phyloP scores from a whole-genome alignment of 2,329 filamentous ascomycete species.

The Ilyonectria destructans region DNA sequence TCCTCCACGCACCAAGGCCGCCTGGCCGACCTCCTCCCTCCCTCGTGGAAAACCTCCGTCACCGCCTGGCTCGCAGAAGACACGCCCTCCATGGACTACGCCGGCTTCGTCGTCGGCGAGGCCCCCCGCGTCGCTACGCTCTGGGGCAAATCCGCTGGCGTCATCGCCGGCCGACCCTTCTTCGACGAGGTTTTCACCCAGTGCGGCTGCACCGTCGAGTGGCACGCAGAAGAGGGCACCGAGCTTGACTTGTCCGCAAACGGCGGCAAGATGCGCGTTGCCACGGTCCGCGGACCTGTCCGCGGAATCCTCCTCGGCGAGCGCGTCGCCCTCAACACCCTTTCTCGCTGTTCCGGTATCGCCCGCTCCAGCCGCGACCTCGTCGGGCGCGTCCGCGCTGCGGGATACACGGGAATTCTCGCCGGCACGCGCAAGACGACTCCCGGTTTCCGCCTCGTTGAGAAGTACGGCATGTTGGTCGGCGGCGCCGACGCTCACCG shows the following conservation, averaged over 20 bases:
- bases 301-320: conserved; percentile 89
- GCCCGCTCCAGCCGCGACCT: conserved; percentile 78
- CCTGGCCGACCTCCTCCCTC: conserved; percentile 82
- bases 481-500: conserved; percentile 94
- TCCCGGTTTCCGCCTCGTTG: conserved; percentile 93
- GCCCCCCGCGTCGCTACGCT: conserved; percentile 75
- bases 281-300: conserved; percentile 89
- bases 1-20: conserved; percentile 56
- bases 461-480: conserved; percentile 98
- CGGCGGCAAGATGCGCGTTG: conserved; percentile 73
- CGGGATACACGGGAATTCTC: conserved; percentile 87
- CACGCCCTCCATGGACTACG: conserved; percentile 96
- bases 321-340: conserved; percentile 90
- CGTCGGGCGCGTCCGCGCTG: conserved; percentile 70
- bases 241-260: conserved; percentile 72
- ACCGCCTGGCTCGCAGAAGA: conserved; percentile 94
- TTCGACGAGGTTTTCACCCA: conserved; percentile 95
- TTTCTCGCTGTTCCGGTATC: conserved; percentile 92
- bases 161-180: conserved; percentile 94
- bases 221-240: conserved; percentile 85
- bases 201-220: conserved; percentile 91
- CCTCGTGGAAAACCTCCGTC: conserved; percentile 86
- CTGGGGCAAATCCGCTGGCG: conserved; percentile 80
- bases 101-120: conserved; percentile 94
- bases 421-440: conserved; percentile 98